Evolutionary conservation across 768 basidiomycete genomes (phyloP), one percentile per base, ranked within the genome.

Genomic region (Tulasnella sp.): DNA sequence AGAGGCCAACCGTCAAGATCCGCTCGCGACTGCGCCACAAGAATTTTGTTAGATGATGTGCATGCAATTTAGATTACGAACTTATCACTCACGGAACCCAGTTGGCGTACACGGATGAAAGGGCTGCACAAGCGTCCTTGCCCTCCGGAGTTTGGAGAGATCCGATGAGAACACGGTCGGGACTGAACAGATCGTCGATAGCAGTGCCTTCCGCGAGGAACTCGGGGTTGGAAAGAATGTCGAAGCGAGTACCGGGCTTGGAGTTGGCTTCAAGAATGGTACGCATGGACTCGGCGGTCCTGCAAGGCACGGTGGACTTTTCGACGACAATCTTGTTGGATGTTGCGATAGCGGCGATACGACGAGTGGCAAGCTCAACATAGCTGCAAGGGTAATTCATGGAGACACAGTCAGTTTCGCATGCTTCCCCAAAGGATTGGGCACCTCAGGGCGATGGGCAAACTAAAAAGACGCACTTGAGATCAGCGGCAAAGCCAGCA

Each of bases 241-340:
- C 96, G 83, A 99, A 99, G 79, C 90, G 90, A 85, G 92, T 92
- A 81, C 91, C 91, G 78, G 93, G 91, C 83, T 91, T 94, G 51
- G 97, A 97, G 88, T 99, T 99, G 81, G 97, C 96, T 85, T 99
- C 96, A 76, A 99, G 91, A 85, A 99, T 98, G 75, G 94, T 98
- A 82, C 97, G 94, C 98, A 99, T 99, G 26, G 96, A 97, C 85
- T 98, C 94, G 79, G 98, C 98, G 9, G 98, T 99, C 80, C 98
- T 92, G 87, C 96, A 98, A 51, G 98, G 98, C 11, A 99, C 98
- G 5, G 98, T 99, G 20, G 97, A 99, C 85, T 99, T 99, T 84
- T 99, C 98, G 79, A 99, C 96, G 75, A 99, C 98, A 82, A 99
- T 99, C 88, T 99, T 99, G 84, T 90, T 92, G 1, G 93, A 91